Percentiles rank a stretch among this genome's conserved stretches.
These are phyloP conservation scores for Plasmodium gallinaceum DNA, from an alignment of 169 alveolate genomes.

Conservation along the genomic window DNA sequence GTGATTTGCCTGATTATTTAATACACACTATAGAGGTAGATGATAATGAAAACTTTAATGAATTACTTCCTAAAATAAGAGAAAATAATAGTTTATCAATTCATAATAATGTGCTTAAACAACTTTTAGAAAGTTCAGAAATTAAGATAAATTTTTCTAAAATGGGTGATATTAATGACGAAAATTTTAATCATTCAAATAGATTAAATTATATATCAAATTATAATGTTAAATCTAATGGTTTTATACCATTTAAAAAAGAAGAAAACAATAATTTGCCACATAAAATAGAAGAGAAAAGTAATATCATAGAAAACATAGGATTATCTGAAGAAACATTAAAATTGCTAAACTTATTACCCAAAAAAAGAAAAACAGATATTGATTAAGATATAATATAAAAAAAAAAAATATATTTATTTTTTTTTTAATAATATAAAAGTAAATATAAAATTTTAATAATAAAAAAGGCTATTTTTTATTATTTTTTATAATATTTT, in stretches of 20 bases:
- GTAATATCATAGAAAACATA: conserved; percentile 41
- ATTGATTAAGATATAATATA: neutral
- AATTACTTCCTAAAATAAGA: conserved; percentile 22
- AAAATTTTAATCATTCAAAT: conserved; percentile 28
- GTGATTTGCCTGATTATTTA: conserved; percentile 61
- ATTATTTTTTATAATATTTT: too few relatives aligned
- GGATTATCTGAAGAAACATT: conserved; percentile 73
- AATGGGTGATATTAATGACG: conserved; percentile 12
- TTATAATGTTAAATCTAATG: conserved; percentile 35
- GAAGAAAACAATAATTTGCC: conserved; percentile 12
- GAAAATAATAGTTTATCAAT: conserved; percentile 54
- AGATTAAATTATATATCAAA: conserved; percentile 8
- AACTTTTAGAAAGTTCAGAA: conserved; percentile 35
- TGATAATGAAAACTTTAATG: conserved; percentile 23
- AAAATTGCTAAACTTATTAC: conserved; percentile 58
- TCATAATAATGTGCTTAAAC: conserved; percentile 26
- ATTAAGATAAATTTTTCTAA: conserved; percentile 42
- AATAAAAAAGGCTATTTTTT: too few relatives aligned
- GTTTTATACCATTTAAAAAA: conserved; percentile 14
- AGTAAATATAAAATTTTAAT: neutral
- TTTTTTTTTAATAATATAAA: neutral
- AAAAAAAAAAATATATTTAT: neutral
- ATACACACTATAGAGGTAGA: conserved; percentile 51
- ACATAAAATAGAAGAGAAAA: conserved; percentile 49
- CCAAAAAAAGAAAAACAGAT: conserved; percentile 51